Base-by-base conservation (phyloP, 2,329 filamentous ascomycete species). In the Ophiostoma pallidulum region DNA sequence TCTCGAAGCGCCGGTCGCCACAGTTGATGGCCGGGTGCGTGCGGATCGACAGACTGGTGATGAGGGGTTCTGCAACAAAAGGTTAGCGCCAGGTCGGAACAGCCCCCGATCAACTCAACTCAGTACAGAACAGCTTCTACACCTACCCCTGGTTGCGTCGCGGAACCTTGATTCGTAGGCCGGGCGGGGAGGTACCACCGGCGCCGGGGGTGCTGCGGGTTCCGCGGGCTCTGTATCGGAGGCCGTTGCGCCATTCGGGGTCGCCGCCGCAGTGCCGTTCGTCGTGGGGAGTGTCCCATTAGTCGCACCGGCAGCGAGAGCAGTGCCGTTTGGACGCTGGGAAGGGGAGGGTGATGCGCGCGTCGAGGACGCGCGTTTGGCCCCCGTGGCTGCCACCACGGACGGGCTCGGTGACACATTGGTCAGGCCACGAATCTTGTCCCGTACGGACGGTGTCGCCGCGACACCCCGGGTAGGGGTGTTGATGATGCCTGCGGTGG, bases 1-100 rank as follows among this genome's bases (percentile, higher is more conserved):
- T 68, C 29, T 75, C 68, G 60, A 83, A 80, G 22, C 77, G 78
- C 22, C 75, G 75, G 8, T 79, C 68, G 3, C 80, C 63, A n/a
- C 41, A 45, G 42, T 77, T 76, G 36, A 88, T 69, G 10, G 73
- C 74, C 1, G 84, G 81, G 59, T 91, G 84, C 8, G 82, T 82
- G 48, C 75, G 72, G 14, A 90, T 67, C 33, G 74, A 77, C 20
- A 91, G 67, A 45, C 76, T 79, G 4, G 75, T 76, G 42, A 91
- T 75, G 37, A 91, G 70, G 22, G 84, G 81, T 62, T 85, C 74
- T 31, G 71, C 75, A 80, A 41, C 37, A 48, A 31, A 28, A 45
- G 50, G 45, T 67, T 54, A 62, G 59, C 24, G 42, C n/a, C n/a
- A n/a, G n/a, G n/a, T n/a, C n/a, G n/a, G n/a, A n/a, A n/a, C n/a